A percentile compares a stretch with the other conserved stretches of the same genome.
These are phyloP conservation scores for Escallonia rubra DNA, from an alignment of 129 eudicot genomes.

Conservation along the genomic window DNA sequence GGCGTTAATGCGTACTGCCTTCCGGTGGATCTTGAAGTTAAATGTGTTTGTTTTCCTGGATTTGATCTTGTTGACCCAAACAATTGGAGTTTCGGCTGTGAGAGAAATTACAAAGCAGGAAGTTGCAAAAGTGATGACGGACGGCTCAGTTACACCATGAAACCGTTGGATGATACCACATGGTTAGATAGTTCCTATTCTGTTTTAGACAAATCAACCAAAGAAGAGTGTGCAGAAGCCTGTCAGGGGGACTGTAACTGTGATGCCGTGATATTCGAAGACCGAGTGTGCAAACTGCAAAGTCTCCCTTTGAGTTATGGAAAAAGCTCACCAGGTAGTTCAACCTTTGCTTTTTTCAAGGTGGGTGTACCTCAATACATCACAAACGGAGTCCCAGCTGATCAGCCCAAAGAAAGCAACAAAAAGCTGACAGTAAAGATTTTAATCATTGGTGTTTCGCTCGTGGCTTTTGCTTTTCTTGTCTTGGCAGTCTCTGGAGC, in stretches of 20 bases:
- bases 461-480: background rate
- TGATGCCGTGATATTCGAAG: slow-evolving; percentile 2
- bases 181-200: slow-evolving; percentile 14
- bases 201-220: background rate
- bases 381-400: background rate
- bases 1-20: slow-evolving; percentile 8
- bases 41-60: slow-evolving; percentile 7
- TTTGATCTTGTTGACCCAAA: background rate
- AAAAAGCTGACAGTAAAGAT: slow-evolving; percentile 3
- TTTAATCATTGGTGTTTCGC: slow-evolving; percentile 8
- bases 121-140: slow-evolving; percentile 5
- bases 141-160: slow-evolving; percentile 1
- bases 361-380: background rate
- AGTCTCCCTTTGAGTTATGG: slow-evolving; percentile 18
- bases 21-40: background rate
- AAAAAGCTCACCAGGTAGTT: background rate
- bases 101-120: slow-evolving; percentile 8
- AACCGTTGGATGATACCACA: background rate
- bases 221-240: slow-evolving; percentile 20
- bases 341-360: slow-evolving; percentile 12
- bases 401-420: background rate
- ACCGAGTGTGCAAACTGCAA: slow-evolving; percentile 7
- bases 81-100: slow-evolving; percentile 18
- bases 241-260: slow-evolving; percentile 24
- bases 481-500: slow-evolving; percentile 3